Evolutionary conservation across 108 stramenopile genomes (phyloP).

Genomic region (Seminavis robusta): DNA sequence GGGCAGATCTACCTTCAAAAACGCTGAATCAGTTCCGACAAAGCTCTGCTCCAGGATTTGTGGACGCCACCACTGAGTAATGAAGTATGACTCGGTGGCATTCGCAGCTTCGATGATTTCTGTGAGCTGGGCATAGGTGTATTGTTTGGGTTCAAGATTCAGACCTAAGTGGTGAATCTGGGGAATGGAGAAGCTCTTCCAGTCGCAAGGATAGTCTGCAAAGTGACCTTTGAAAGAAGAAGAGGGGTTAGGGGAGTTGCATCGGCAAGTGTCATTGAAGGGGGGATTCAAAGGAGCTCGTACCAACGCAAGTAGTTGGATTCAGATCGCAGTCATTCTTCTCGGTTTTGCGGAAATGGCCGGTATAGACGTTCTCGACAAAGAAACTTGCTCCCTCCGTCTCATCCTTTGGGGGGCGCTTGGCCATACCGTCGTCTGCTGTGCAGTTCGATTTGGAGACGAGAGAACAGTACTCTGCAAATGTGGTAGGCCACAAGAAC

Average conservation of each 20-base stretch:
- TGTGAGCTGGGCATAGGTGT: conserved; percentile 2
- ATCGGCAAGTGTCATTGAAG: too few species aligned
- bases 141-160: not conserved
- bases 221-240: conserved; percentile 19
- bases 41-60: conserved; percentile 11
- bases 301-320: conserved; percentile 25
- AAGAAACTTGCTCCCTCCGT: conserved; percentile 10
- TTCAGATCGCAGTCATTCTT: conserved; percentile 27
- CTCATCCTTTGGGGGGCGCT: conserved; percentile 1
- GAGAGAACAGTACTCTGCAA: conserved; percentile 10
- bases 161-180: conserved; percentile 5
- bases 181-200: not conserved
- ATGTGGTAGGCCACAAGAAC: conserved; percentile 17
- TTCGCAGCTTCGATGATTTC: conserved; percentile 16
- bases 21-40: conserved; percentile 26
- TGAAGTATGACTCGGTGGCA: conserved; percentile 9
- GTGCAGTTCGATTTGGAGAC: conserved; percentile 3
- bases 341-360: conserved; percentile 35
- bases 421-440: conserved; percentile 8
- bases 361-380: conserved; percentile 20
- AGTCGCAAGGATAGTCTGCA: conserved; percentile 17
- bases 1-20: conserved; percentile 15
- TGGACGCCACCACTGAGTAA: conserved; percentile 20
- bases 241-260: conserved; percentile 5
- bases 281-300: too few species aligned